Conservation (phyloP, 208 protist species). For the Crithidia bombi region DNA sequence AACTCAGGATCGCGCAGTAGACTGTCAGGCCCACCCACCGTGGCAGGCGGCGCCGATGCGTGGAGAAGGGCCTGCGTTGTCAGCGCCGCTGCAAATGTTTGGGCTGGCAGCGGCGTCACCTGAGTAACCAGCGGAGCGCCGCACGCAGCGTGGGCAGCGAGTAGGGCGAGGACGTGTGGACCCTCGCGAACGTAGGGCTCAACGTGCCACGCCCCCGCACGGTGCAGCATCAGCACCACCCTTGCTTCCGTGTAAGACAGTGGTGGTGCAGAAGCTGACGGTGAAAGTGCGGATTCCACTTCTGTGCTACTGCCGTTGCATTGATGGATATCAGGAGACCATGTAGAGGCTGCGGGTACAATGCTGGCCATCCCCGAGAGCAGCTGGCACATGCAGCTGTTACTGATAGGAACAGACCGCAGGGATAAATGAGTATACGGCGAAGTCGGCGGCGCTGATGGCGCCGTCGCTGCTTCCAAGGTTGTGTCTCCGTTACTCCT, state of each 20-base stretch:
- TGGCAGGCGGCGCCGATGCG: conserved; percentile 5
- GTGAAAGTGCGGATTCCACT: background rate
- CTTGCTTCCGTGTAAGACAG: conserved; percentile 29
- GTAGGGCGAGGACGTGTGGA: conserved; percentile 34
- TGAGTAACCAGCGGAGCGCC: conserved; percentile 42
- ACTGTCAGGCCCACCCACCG: conserved; percentile 23
- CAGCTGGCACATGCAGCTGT: conserved; percentile 28
- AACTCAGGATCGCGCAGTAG: conserved; percentile 30
- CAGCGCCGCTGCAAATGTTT: conserved; percentile 21
- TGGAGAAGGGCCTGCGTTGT: conserved; percentile 18
- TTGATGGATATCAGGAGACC: background rate
- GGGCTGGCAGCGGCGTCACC: conserved; percentile 7
- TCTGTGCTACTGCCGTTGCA: background rate
- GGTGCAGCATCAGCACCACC: conserved; percentile 34
- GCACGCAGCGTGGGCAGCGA: conserved; percentile 42
- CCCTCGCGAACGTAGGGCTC: conserved; percentile 48
- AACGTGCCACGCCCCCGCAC: conserved; percentile 42
- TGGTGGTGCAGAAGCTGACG: background rate
- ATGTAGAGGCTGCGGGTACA: background rate
- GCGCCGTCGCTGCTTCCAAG: background rate
- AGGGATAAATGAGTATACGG: conserved; percentile 15
- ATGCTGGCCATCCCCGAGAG: conserved; percentile 12
- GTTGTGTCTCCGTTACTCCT: background rate
- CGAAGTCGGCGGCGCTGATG: conserved; percentile 6
- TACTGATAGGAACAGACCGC: conserved; percentile 26